Base-by-base conservation (phyloP, 2,329 filamentous ascomycete genomes). In the Exophiala sideris region DNA sequence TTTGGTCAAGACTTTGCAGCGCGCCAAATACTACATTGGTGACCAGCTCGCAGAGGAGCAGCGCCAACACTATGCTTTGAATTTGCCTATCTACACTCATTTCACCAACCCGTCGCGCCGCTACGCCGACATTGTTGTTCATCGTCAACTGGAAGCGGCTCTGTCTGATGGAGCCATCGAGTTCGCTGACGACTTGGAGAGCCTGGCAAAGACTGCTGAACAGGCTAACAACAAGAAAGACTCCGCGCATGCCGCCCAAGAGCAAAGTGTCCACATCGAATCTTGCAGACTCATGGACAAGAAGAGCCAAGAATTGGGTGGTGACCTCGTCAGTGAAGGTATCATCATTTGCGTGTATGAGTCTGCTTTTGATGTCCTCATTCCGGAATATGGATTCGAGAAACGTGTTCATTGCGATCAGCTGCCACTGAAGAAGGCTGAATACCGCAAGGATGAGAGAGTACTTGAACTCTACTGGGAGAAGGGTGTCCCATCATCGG, bases 381-480 rank as follows among this genome's bases (percentile, higher is more conserved):
- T 99, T 70, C 94, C 94, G 5, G 91, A 99, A 69, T 99, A 91
- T 79, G 94, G 94, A 62, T 97, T 99, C 64, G 94, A 99, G 79
- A 99, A 99, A 84, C 89, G 94, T 61, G 94, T 99, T 48, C 94
- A 99, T 75, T 99, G 94, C 70, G 94, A 99, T 68, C 94, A 99
- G 77, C 80, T 99, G 69, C 94, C 94, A 29, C 78, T 99, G 64
- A 84, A 97, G 82, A 99, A 99, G 80, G 94, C 94, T n/a, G 94
- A 99, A 70, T 99, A 94, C 75, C 86, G 95, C 73, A 97, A 97
- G 80, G 91, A 95, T 70, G 89, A 91, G 76, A 85, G 94, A 52
- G 84, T 97, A 29, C 80, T 99, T 44, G 94, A 99, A 74, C 82
- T 99, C 12, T 99, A 96, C 79, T 99, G 94, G 94, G 94, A 99